phyloP scores from a whole-genome alignment of 2,329 filamentous ascomycete genomes.

The Apiospora marii region DNA sequence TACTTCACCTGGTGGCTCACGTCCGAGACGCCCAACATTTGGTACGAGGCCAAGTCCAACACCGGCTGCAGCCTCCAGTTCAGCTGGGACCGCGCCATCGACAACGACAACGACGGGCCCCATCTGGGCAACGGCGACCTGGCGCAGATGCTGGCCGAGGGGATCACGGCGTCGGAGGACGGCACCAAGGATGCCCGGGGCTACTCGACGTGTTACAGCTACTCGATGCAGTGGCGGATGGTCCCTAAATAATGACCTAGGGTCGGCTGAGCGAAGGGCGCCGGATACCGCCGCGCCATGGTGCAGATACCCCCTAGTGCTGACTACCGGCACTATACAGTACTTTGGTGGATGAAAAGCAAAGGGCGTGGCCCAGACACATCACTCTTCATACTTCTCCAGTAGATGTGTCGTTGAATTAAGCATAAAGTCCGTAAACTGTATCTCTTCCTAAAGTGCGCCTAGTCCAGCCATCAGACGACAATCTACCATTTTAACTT shows the following conservation, averaged over 20 bases:
- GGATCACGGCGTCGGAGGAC: not conserved
- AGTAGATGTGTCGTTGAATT: not conserved
- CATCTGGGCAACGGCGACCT: conserved; percentile 19
- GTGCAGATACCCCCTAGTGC: not conserved
- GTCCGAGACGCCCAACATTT: not conserved
- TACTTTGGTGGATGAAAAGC: not conserved
- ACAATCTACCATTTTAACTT: not conserved
- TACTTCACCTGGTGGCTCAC: conserved; percentile 7
- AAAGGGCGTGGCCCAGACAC: not conserved
- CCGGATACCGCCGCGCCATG: not conserved
- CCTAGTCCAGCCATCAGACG: not conserved
- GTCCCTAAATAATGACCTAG: conserved; percentile 1
- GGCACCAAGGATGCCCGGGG: not conserved
- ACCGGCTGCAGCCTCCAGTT: conserved; percentile 16
- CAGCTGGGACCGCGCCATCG: conserved; percentile 8
- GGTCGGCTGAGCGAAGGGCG: not conserved
- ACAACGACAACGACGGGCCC: not conserved
- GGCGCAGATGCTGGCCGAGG: not conserved
- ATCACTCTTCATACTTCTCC: not conserved
- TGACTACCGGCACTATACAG: not conserved
- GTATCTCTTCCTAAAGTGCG: not conserved
- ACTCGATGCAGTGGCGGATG: conserved; percentile 20
- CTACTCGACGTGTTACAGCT: conserved; percentile 14
- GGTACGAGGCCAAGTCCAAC: conserved; percentile 8
- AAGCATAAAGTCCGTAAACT: not conserved